Evolutionary conservation across 2,329 filamentous ascomycete species (phyloP).

Genomic region (Fusarium liriodendri): DNA sequence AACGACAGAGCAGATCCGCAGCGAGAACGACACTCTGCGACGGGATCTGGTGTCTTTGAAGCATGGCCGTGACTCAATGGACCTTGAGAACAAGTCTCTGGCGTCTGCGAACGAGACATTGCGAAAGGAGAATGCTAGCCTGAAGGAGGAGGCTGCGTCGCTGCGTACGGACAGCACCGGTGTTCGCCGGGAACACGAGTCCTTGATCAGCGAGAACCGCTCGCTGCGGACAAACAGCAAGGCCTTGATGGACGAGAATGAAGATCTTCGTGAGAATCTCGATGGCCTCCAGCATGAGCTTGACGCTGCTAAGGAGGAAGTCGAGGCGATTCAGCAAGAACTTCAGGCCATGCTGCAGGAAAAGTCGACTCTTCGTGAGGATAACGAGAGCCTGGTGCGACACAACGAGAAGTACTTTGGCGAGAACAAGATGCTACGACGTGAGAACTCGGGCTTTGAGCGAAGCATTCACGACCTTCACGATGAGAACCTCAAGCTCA

Average conservation of each 20-base stretch:
- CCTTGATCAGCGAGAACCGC: conserved; percentile 57
- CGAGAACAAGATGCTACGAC: conserved; percentile 62
- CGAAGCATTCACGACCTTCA: conserved; percentile 59
- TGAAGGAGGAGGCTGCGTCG: conserved; percentile 55
- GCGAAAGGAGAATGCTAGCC: conserved; percentile 49
- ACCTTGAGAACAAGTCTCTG: conserved; percentile 56
- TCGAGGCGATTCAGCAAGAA: conserved; percentile 54
- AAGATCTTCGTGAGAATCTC: conserved; percentile 56
- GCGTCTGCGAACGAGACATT: conserved; percentile 54
- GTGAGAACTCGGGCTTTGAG: conserved; percentile 62
- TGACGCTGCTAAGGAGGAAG: conserved; percentile 53
- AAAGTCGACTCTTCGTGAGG: conserved; percentile 59
- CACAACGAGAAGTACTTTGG: conserved; percentile 67
- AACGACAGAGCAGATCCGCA: conserved; percentile 53
- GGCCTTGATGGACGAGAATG: conserved; percentile 56
- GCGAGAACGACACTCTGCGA: conserved; percentile 53
- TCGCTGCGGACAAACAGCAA: conserved; percentile 57
- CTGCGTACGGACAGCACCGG: conserved; percentile 56
- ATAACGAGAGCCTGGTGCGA: conserved; percentile 64
- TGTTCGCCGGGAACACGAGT: conserved; percentile 56
- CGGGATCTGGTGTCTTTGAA: conserved; percentile 56
- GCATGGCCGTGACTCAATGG: conserved; percentile 50
- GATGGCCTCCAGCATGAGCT: conserved; percentile 56
- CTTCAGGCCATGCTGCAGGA: conserved; percentile 55
- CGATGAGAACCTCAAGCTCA: conserved; percentile 59